These are phyloP conservation scores for Macadamia tetraphylla DNA, from an alignment of 164 flowering plant genomes.

Conservation along the genomic window DNA sequence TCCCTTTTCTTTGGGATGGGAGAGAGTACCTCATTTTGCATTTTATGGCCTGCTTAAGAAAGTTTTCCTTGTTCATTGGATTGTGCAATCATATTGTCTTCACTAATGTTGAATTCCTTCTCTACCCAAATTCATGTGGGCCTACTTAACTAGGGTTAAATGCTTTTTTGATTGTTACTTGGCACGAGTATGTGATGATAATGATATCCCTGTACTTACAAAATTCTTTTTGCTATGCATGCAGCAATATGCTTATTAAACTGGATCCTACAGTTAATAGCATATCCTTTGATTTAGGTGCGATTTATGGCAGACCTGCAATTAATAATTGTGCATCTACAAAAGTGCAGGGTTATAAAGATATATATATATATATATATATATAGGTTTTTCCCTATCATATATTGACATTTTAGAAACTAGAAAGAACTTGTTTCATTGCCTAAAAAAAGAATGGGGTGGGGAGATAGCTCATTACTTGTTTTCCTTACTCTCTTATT, in stretches of 20 bases:
- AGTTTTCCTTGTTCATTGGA: background rate
- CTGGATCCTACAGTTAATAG: background rate
- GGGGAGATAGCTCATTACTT: no score
- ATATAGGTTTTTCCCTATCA: no score
- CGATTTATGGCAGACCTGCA: background rate
- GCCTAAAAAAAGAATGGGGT: no score
- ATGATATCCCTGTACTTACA: background rate
- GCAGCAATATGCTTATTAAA: background rate
- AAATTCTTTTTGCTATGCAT: background rate
- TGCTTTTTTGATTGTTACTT: background rate
- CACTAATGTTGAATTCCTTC: background rate
- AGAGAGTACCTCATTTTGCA: background rate
- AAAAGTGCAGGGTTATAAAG: no score
- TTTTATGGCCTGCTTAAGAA: background rate
- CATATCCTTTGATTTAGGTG: background rate
- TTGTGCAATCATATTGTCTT: background rate
- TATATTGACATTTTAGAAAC: no score
- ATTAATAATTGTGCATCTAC: background rate
- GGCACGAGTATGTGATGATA: background rate
- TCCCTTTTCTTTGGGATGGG: background rate
- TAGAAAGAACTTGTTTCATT: no score
- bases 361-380: no score
- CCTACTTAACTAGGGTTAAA: background rate
- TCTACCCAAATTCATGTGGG: background rate
- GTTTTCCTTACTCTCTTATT: no score